These are phyloP conservation scores for Metschnikowia kofuensis DNA, from an alignment of 805 yeast genomes.

Conservation along the genomic window DNA sequence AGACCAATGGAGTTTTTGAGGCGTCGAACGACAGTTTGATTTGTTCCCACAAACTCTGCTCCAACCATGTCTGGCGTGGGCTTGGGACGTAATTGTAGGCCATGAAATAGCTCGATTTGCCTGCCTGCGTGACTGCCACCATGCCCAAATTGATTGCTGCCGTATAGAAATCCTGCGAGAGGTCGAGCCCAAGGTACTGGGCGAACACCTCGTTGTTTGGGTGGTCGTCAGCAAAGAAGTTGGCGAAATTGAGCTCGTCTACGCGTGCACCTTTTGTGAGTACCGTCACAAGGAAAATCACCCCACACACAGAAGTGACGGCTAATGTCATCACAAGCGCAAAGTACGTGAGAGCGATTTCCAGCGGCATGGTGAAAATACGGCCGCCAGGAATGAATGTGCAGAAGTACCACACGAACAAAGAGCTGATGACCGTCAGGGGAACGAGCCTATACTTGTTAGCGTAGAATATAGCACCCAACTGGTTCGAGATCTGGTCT, in stretches of 20 bases:
- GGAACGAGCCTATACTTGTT: conserved; percentile 60
- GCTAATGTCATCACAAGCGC: conserved; percentile 61
- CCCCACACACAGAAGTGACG: conserved; percentile 50
- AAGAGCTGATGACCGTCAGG: conserved; percentile 56
- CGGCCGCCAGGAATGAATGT: conserved; percentile 39
- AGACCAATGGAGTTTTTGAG: not conserved
- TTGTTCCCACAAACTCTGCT: conserved; percentile 8
- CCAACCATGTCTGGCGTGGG: conserved; percentile 55
- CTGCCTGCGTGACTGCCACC: conserved; percentile 64
- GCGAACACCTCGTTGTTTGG: conserved; percentile 21
- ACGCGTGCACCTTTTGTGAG: conserved; percentile 47
- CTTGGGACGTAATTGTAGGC: conserved; percentile 49
- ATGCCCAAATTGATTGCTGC: conserved; percentile 58
- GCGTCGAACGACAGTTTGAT: conserved; percentile 2
- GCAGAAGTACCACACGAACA: conserved; percentile 35
- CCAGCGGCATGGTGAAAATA: conserved; percentile 49
- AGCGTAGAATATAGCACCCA: conserved; percentile 53
- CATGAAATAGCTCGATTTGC: conserved; percentile 60
- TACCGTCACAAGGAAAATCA: conserved; percentile 57
- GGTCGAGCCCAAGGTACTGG: conserved; percentile 34
- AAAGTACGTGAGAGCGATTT: conserved; percentile 54
- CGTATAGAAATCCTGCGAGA: conserved; percentile 65
- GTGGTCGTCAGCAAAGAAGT: conserved; percentile 27
- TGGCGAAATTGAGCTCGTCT: conserved; percentile 35
- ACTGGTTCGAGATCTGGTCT: conserved; percentile 61